These are phyloP conservation scores for Picea glauca DNA, from an alignment of 75 land plant species.

Conservation along the genomic window DNA sequence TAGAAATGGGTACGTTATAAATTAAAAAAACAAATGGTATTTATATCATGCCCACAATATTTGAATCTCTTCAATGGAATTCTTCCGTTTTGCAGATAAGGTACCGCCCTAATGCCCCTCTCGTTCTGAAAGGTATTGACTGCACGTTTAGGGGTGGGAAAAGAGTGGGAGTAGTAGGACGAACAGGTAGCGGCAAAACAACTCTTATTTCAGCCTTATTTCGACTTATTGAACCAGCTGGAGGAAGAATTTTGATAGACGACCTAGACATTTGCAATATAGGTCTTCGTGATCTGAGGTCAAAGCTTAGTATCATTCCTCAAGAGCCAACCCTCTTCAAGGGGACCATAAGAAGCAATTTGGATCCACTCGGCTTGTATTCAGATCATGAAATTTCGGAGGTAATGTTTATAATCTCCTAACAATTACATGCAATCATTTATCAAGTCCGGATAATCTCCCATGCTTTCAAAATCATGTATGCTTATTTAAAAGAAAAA, in stretches of 20 bases:
- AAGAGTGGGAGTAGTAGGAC: constrained; percentile 87
- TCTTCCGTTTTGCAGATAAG: constrained; percentile 39
- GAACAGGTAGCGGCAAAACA: constrained; percentile 93
- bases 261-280: constrained; percentile 72
- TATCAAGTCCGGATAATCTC: constrained; percentile 9
- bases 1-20: too few species aligned
- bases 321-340: constrained; percentile 85
- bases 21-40: background rate
- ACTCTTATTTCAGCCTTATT: constrained; percentile 79
- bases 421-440: background rate
- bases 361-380: constrained; percentile 76
- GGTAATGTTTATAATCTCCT: constrained; percentile 22
- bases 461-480: background rate
- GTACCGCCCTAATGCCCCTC: constrained; percentile 66
- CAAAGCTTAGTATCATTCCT: constrained; percentile 78
- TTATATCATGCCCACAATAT: background rate
- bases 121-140: constrained; percentile 82
- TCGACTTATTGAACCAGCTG: constrained; percentile 76
- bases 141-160: constrained; percentile 70
- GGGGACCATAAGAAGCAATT: constrained; percentile 69
- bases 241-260: constrained; percentile 72
- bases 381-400: constrained; percentile 58
- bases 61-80: background rate
- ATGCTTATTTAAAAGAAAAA: background rate
- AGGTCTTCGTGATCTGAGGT: constrained; percentile 71